Conservation (phyloP, 2,329 filamentous ascomycete genomes). For the Bipolaris oryzae region DNA sequence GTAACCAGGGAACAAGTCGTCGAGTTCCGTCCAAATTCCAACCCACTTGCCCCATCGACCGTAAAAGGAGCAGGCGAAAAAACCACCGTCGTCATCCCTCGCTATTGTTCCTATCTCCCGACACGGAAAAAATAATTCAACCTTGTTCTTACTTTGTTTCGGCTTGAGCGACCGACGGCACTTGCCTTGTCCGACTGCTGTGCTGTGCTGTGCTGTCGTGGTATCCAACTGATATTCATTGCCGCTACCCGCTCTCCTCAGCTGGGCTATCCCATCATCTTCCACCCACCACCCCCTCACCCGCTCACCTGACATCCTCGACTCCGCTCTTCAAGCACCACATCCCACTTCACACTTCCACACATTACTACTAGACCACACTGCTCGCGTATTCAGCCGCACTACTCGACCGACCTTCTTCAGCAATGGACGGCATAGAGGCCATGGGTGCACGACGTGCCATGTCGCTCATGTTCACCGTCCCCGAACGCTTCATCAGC, state of each 20-base stretch:
- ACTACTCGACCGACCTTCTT: neutral
- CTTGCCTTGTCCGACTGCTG: neutral
- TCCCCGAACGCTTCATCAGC: slow-evolving; percentile 46
- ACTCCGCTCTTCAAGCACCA: slow-evolving; percentile 14
- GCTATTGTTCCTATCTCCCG: neutral
- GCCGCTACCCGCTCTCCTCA: slow-evolving; percentile 11
- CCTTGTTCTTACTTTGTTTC: neutral
- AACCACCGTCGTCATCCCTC: neutral
- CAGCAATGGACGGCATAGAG: slow-evolving; percentile 24
- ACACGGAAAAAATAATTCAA: neutral
- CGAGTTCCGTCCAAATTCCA: neutral
- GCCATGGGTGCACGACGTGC: slow-evolving; percentile 39
- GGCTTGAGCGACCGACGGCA: neutral
- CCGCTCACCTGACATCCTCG: slow-evolving; percentile 15
- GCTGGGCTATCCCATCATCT: slow-evolving; percentile 6
- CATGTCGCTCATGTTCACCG: slow-evolving; percentile 41
- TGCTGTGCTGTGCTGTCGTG: neutral
- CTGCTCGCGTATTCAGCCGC: neutral
- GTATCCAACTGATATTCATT: neutral
- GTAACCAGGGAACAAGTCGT: slow-evolving; percentile 9
- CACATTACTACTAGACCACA: neutral
- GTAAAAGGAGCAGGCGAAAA: neutral
- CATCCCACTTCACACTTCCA: neutral
- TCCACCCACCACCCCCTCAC: slow-evolving; percentile 3
- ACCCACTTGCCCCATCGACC: neutral